phyloP scores from a whole-genome alignment of 2,329 filamentous ascomycete species.

The Ophiosphaerella herpotricha region DNA sequence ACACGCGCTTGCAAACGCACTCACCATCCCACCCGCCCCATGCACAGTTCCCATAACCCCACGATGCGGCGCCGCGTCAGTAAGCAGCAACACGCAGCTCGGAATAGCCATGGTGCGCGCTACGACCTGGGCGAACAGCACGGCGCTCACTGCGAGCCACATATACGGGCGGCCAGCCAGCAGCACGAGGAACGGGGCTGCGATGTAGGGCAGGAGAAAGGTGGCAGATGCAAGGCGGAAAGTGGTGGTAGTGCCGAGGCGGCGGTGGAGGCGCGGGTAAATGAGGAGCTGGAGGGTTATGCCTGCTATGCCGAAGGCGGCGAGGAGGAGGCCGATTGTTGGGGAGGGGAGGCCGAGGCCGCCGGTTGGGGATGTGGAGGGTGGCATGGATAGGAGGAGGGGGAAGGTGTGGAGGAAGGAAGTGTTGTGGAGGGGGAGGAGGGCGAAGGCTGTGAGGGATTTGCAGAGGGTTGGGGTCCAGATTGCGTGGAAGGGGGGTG shows the following conservation, averaged over 20 bases:
- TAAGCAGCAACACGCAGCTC: constrained; percentile 62
- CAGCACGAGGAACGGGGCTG: constrained; percentile 8
- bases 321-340: constrained; percentile 50
- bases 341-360: constrained; percentile 52
- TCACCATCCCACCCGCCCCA: constrained; percentile 62
- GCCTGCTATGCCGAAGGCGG: constrained; percentile 51
- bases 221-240: constrained; percentile 47
- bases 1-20: constrained; percentile 60
- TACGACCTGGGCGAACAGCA: constrained; percentile 49
- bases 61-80: constrained; percentile 61
- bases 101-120: constrained; percentile 59
- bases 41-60: constrained; percentile 60
- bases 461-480: constrained; percentile 49
- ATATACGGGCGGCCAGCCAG: too few species aligned
- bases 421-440: constrained; percentile 52
- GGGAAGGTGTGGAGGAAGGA: constrained; percentile 54
- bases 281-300: constrained; percentile 51
- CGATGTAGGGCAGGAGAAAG: constrained; percentile 50
- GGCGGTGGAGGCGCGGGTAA: constrained; percentile 47
- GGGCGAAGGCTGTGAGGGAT: constrained; percentile 48
- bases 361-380: constrained; percentile 33
- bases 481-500: constrained; percentile 47
- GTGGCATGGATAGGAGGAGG: constrained; percentile 51
- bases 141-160: constrained; percentile 46
- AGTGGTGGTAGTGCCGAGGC: constrained; percentile 45